Evolutionary conservation across 2,329 filamentous ascomycete species (phyloP), one percentile per base, ranked within the genome.

Genomic region (Fusarium torulosum): DNA sequence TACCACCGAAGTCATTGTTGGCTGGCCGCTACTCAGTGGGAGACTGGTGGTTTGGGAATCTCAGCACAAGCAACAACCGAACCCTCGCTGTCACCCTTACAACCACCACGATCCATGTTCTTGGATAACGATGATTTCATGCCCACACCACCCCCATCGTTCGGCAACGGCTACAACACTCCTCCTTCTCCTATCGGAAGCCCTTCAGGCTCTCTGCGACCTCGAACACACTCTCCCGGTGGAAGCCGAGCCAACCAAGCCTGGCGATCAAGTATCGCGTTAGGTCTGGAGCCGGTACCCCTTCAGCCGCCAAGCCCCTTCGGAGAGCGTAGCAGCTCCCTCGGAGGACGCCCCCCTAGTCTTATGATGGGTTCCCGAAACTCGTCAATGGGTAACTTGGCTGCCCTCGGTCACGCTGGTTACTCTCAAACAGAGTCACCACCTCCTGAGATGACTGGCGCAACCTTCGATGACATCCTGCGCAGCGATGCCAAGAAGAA

Each of bases 1-100:
- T 88, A 88, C 72, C 84, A 86, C 67, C 84, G 86, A 51, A 85
- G 83, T 53, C 84, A 86, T 77, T 86, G 84, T 75, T 86, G 84
- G 84, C 76, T 84, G 31, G 83, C 82, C 3, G 84, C 84, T 21
- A 83, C 84, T 67, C 75, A 79, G 42, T 86, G 84, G 84, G 81
- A 77, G 8, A 66, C 75, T 4, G 71, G 76, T 8, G 76, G 74
- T 6, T 70, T 74, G 17, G 67, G 66, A 5, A 50, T 59, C 6
- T 33, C 67, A 6, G 54, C 71, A 7, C 71, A 68, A 27, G 65
- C 75, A 4, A 68, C 72, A 17, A 41, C 44, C 3, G 78, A 81
- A 21, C 73, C 75, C 4, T 67, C 74, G n/a, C 70, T 82, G 70
- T 79, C 77, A 5, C 79, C 79, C 13, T 68, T 82, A 15, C 71